A percentile compares a stretch with the other conserved stretches of the same genome.
Conservation (phyloP, 2,329 filamentous ascomycete genomes). For the Coleophoma crateriformis region DNA sequence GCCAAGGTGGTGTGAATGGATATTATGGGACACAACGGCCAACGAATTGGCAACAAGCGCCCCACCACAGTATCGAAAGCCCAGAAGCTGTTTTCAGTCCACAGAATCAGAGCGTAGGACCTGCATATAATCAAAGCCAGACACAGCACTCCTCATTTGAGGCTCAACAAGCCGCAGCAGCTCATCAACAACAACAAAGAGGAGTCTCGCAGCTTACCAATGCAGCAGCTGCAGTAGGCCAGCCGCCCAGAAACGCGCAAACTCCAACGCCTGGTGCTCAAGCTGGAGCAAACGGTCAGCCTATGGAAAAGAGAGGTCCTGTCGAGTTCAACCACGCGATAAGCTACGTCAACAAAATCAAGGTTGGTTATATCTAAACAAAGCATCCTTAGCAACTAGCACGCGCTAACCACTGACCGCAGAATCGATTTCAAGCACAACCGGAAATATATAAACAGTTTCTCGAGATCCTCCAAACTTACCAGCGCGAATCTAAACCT, state of each 20-base stretch:
- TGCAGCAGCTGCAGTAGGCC: conserved; percentile 39
- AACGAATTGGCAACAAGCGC: conserved; percentile 48
- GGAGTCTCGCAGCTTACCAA: conserved; percentile 62
- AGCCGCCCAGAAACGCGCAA: conserved; percentile 46
- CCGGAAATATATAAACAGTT: conserved; percentile 99
- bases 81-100: conserved; percentile 58
- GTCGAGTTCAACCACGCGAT: conserved; percentile 99
- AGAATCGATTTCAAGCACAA: conserved; percentile 96
- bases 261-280: conserved; percentile 53
- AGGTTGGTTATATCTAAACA: conserved; percentile 51
- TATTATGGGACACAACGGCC: conserved; percentile 32
- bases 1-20: conserved; percentile 19
- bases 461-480: conserved; percentile 94
- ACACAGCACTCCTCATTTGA: conserved; percentile 29
- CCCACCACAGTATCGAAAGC: conserved; percentile 56
- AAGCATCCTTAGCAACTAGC: neutral
- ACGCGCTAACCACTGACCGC: conserved; percentile 7
- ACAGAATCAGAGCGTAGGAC: conserved; percentile 44
- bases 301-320: conserved; percentile 80
- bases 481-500: conserved; percentile 94
- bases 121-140: conserved; percentile 38
- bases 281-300: conserved; percentile 56
- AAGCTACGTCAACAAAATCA: conserved; percentile 99
- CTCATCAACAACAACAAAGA: conserved; percentile 59
- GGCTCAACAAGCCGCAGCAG: conserved; percentile 33